Conservation (phyloP, 495 filamentous ascomycete species). For the Penicillium lividum region DNA sequence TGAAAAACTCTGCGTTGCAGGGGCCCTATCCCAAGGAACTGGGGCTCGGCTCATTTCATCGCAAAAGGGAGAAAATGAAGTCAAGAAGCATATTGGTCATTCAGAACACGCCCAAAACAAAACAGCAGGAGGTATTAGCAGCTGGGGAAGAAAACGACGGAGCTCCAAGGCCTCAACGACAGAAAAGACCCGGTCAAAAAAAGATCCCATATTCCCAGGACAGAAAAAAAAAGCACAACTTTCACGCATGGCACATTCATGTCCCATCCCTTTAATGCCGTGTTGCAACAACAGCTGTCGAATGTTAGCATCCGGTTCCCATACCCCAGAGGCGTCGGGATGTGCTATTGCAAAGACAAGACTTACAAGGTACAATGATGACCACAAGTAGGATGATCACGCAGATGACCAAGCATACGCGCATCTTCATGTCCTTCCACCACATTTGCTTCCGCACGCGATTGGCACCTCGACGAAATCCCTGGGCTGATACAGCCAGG, state of each 20-base stretch:
- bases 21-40: conserved; percentile 16
- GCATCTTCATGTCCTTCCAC: conserved; percentile 99
- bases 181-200: conserved; percentile 33
- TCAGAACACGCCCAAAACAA: conserved; percentile 44
- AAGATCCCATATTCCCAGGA: conserved; percentile 35
- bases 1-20: background rate
- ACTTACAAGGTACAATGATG: conserved; percentile 88
- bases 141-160: conserved; percentile 39
- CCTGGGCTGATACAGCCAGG: conserved; percentile 83
- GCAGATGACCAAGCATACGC: conserved; percentile 87
- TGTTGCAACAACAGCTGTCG: conserved; percentile 29
- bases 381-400: conserved; percentile 86
- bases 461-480: conserved; percentile 94
- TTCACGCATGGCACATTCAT: conserved; percentile 21
- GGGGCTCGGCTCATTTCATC: conserved; percentile 31
- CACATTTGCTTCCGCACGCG: conserved; percentile 93
- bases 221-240: conserved; percentile 29
- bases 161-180: conserved; percentile 34
- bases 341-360: background rate
- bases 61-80: conserved; percentile 26
- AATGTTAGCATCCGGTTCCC: conserved; percentile 11
- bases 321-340: background rate
- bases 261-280: conserved; percentile 26
- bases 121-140: conserved; percentile 47
- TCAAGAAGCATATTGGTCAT: conserved; percentile 42